Percentiles rank a stretch among this genome's conserved stretches.
Evolutionary conservation across 495 filamentous ascomycete genomes (phyloP).

Genomic region (Penicilliopsis zonata): DNA sequence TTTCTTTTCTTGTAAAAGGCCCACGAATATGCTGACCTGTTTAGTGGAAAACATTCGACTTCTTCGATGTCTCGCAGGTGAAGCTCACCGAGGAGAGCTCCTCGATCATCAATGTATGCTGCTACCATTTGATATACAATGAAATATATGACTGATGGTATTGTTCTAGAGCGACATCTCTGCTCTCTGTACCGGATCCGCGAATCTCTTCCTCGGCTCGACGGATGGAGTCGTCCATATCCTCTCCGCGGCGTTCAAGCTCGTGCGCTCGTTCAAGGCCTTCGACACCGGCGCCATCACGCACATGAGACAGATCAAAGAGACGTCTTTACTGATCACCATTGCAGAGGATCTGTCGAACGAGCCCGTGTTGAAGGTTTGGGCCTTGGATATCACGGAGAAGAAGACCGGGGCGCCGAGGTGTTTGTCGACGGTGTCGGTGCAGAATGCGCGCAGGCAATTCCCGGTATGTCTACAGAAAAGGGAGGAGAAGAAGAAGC

Average conservation of each 20-base stretch:
- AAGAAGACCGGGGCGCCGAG: conserved; percentile 84
- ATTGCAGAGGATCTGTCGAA: conserved; percentile 76
- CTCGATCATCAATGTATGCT: conserved; percentile 46
- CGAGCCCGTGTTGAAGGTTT: conserved; percentile 86
- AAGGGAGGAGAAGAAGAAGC: too few relatives aligned
- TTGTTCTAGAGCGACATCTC: conserved; percentile 46
- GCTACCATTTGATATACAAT: conserved; percentile 20
- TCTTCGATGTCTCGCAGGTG: conserved; percentile 89
- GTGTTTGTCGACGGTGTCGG: conserved; percentile 70
- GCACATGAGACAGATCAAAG: conserved; percentile 90
- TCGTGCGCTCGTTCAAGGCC: conserved; percentile 74
- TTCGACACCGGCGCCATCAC: conserved; percentile 70
- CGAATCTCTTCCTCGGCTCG: conserved; percentile 81
- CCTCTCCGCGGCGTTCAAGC: conserved; percentile 74
- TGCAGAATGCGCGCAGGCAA: conserved; percentile 85
- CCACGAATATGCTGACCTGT: background rate
- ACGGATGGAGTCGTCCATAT: conserved; percentile 77
- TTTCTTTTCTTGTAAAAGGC: background rate
- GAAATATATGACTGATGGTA: conserved; percentile 3
- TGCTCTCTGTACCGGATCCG: conserved; percentile 72
- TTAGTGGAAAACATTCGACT: conserved; percentile 98
- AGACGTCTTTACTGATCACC: conserved; percentile 76
- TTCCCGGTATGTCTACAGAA: conserved; percentile 70
- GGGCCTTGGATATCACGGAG: conserved; percentile 87
- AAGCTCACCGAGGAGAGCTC: conserved; percentile 63